Evolutionary conservation across 2,329 filamentous ascomycete genomes (phyloP).

Genomic region (Exophiala sp.): DNA sequence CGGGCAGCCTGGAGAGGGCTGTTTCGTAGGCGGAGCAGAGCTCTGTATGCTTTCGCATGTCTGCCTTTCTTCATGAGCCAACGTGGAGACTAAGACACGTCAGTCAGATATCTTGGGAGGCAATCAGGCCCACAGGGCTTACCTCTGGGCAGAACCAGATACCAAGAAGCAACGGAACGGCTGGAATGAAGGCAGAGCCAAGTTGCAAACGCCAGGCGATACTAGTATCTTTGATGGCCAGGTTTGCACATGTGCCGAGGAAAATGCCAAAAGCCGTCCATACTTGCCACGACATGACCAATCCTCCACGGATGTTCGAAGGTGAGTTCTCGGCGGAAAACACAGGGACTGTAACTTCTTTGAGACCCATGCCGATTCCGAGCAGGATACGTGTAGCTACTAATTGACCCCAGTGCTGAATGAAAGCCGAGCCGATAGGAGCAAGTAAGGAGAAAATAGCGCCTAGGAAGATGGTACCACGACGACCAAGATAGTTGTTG

Average conservation of each 20-base stretch:
- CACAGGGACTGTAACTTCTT: slow-evolving; percentile 49
- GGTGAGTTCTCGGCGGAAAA: slow-evolving; percentile 55
- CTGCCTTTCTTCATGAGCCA: slow-evolving; percentile 48
- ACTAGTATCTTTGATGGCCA: slow-evolving; percentile 40
- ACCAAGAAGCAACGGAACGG: slow-evolving; percentile 43
- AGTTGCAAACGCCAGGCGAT: slow-evolving; percentile 47
- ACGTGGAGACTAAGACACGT: slow-evolving; percentile 38
- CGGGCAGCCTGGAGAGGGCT: slow-evolving; percentile 44
- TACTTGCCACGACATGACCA: slow-evolving; percentile 57
- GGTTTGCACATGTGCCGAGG: slow-evolving; percentile 41
- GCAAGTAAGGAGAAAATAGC: slow-evolving; percentile 64
- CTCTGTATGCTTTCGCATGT: slow-evolving; percentile 41
- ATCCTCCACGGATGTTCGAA: slow-evolving; percentile 50
- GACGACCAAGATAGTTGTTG: slow-evolving; percentile 58
- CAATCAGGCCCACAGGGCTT: not conserved
- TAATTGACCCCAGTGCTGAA: slow-evolving; percentile 58
- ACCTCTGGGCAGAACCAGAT: slow-evolving; percentile 43
- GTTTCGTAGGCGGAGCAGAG: slow-evolving; percentile 43
- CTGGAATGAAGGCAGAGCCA: slow-evolving; percentile 47
- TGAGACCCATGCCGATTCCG: slow-evolving; percentile 39
- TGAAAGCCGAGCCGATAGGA: slow-evolving; percentile 63
- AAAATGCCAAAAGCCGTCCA: slow-evolving; percentile 48
- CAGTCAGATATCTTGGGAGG: not conserved
- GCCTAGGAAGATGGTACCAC: slow-evolving; percentile 62
- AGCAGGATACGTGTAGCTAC: slow-evolving; percentile 54